Conservation (phyloP, 352 stramenopile genomes). For the Globisporangium okanoganense region DNA sequence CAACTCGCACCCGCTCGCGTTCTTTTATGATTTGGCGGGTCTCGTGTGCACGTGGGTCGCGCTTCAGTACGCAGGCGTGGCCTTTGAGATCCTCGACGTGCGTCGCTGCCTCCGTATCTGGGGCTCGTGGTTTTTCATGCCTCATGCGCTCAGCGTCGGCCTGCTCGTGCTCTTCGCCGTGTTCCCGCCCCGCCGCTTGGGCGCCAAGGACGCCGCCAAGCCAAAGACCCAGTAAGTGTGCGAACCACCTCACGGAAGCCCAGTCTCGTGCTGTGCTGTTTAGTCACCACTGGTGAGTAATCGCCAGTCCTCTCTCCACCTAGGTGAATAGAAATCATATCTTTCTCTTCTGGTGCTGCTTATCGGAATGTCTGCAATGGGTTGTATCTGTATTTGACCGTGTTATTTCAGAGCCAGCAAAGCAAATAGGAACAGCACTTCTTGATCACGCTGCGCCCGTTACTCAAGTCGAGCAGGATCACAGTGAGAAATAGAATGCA, state of each 20-base stretch:
- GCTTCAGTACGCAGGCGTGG: conserved; percentile 85
- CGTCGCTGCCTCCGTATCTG: conserved; percentile 72
- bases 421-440: too few relatives aligned
- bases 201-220: conserved; percentile 17
- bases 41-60: conserved; percentile 75
- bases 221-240: conserved; percentile 39
- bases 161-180: conserved; percentile 60
- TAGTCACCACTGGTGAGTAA: neutral
- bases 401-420: neutral
- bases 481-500: neutral
- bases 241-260: neutral
- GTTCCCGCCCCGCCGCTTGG: conserved; percentile 43
- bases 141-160: conserved; percentile 54
- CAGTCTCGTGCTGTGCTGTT: neutral
- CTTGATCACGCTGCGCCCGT: neutral
- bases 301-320: neutral
- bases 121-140: conserved; percentile 80
- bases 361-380: neutral
- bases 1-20: conserved; percentile 64
- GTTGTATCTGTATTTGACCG: neutral
- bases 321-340: conserved; percentile 6
- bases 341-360: neutral
- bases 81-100: conserved; percentile 82
- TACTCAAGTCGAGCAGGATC: neutral
- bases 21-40: conserved; percentile 76